Evolutionary conservation across 2,329 filamentous ascomycete species (phyloP), one percentile per base, ranked within the genome.

Genomic region (Botrytis galanthina): DNA sequence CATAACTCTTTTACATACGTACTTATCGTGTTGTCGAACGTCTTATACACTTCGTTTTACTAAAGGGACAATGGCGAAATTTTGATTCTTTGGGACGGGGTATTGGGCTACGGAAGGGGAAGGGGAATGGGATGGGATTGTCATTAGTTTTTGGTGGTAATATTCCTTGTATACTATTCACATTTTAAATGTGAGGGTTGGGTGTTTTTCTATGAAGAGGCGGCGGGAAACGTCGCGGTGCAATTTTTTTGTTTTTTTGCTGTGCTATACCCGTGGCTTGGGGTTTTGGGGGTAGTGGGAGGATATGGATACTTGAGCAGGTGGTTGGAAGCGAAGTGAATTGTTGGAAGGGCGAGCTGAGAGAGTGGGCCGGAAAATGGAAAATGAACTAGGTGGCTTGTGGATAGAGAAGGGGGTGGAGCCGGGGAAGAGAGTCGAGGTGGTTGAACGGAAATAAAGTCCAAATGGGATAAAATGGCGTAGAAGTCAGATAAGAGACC

Each of bases 121-220:
- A 68, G n/a, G 35, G n/a, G 48, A 20, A 39, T 37, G 64, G 35
- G n/a, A 68, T 22, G 48, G 35, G 66, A 51, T 16, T 57, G 35
- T 57, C 35, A 57, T 68, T 42, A 57, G 35, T 57, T 57, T 57
- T 37, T 68, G 66, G 66, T 68, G 37, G 66, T 68, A 57, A 68
- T 68, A 68, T 57, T 57, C 48, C n/a, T 57, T 68, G 66, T 68
- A 68, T 68, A 68, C 48, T 68, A 68, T 68, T 68, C 66, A 42
- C 48, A 42, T 42, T 68, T 22, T 42, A 18, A 39, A 32, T 57
- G 48, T 67, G 29, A 57, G 48, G 66, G 48, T 22, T 29, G 37
- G 48, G 46, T n/a, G 16, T 68, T 57, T 68, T 57, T 37, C 26
- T 32, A 57, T 57, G 48, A 68, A 57, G 26, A 51, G 26, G 48